Conservation (phyloP, 306 rosid genomes). For the Amphicarpaea edgeworthii region DNA sequence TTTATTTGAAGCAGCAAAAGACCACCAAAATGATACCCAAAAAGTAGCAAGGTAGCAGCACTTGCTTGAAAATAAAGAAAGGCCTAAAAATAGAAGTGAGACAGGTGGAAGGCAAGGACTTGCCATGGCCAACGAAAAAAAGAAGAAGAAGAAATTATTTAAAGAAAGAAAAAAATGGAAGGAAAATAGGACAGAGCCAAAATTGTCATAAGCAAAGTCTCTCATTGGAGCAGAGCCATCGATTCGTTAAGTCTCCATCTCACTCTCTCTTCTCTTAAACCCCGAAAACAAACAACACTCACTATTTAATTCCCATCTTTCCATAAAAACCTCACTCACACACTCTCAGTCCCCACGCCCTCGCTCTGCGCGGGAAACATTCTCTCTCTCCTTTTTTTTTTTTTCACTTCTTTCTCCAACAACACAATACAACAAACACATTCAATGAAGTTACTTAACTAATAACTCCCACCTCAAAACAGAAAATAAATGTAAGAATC, state of each 20-base stretch:
- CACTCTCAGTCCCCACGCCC: conserved; percentile 56
- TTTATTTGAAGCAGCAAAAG: neutral
- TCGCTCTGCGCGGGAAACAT: conserved; percentile 43
- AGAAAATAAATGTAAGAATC: neutral
- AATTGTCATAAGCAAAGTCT: conserved; percentile 45
- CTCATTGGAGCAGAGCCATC: conserved; percentile 70
- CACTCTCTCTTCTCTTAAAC: conserved; percentile 44
- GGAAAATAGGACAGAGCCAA: conserved; percentile 38
- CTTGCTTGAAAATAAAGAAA: conserved; percentile 48
- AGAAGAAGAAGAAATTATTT: neutral
- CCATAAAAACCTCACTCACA: conserved; percentile 46
- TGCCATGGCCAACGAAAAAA: neutral
- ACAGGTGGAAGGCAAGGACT: conserved; percentile 25
- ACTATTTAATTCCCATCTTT: conserved; percentile 11
- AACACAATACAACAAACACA: conserved; percentile 26
- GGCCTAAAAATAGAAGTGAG: conserved; percentile 41
- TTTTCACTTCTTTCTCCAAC: conserved; percentile 41
- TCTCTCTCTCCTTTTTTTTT: neutral
- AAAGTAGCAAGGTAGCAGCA: conserved; percentile 8
- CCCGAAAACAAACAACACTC: conserved; percentile 23
- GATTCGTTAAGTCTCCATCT: conserved; percentile 81
- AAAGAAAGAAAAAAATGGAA: neutral
- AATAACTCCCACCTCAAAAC: neutral
- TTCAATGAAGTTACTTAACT: neutral
- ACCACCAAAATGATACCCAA: neutral